phyloP scores from a whole-genome alignment of 164 flowering plant genomes.

The Piper longum region DNA sequence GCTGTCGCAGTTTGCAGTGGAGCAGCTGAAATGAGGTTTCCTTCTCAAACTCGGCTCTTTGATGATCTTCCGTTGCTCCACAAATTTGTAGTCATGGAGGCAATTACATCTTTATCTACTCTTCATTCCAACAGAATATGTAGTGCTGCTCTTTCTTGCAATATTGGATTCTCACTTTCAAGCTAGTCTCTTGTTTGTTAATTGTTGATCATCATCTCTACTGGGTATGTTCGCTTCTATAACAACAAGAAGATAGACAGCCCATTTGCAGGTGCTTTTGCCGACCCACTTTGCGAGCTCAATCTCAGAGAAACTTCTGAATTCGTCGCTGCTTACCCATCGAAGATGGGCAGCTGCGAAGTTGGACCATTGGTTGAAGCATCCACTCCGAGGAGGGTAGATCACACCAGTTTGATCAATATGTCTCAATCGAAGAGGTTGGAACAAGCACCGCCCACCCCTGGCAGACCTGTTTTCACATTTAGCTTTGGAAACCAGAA shows the following conservation, averaged over 20 bases:
- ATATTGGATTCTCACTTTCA: no score
- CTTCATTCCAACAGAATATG: no score
- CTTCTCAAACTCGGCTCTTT: no score
- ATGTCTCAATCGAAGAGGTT: conserved; percentile 25
- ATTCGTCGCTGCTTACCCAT: conserved; percentile 64
- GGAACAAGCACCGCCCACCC: conserved; percentile 64
- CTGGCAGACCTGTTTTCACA: conserved; percentile 77
- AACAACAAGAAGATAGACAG: conserved; percentile 21
- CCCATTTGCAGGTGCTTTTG: conserved; percentile 46
- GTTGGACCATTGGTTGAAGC: conserved; percentile 18
- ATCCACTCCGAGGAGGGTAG: conserved; percentile 41
- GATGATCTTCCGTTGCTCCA: no score
- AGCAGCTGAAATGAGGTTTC: no score
- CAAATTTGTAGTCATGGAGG: no score
- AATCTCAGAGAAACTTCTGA: conserved; percentile 79
- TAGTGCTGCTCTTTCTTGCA: no score
- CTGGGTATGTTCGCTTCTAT: no score
- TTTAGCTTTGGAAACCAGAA: conserved; percentile 49
- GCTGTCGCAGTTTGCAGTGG: no score
- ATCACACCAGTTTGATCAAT: conserved; percentile 12
- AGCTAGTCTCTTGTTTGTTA: no score
- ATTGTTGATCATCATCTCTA: no score
- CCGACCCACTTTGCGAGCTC: conserved; percentile 78
- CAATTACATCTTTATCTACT: no score
- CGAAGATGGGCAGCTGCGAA: conserved; percentile 13